Percentiles rank a stretch among this genome's conserved stretches.
phyloP scores from a whole-genome alignment of 1,139 yeast species.

The Candida tetrigidarum region DNA sequence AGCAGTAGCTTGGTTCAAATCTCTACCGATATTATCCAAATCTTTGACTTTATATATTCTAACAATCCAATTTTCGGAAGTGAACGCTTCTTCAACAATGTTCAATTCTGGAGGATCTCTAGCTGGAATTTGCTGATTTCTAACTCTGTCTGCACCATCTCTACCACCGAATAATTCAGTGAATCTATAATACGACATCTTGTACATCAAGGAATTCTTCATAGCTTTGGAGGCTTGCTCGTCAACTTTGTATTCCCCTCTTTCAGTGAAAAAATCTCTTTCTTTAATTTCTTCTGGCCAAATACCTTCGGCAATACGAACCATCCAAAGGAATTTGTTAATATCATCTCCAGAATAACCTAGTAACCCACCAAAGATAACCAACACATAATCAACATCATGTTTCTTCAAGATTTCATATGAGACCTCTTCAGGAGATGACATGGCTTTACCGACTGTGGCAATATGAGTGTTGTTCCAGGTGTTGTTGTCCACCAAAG shows the following conservation, averaged over 20 bases:
- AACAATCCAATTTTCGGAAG: slow-evolving; percentile 96
- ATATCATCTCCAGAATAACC: slow-evolving; percentile 98
- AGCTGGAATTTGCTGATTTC: slow-evolving; percentile 75
- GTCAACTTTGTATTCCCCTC: slow-evolving; percentile 91
- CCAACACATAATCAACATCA: slow-evolving; percentile 93
- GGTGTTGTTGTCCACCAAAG: slow-evolving; percentile 97
- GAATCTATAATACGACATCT: slow-evolving; percentile 90
- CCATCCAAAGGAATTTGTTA: slow-evolving; percentile 99
- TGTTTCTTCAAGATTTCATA: slow-evolving; percentile 87
- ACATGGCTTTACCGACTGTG: slow-evolving; percentile 99
- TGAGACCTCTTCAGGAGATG: slow-evolving; percentile 84
- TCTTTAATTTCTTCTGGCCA: slow-evolving; percentile 98
- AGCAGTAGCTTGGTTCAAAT: slow-evolving; percentile 51
- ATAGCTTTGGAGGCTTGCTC: slow-evolving; percentile 78
- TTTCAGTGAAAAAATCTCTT: slow-evolving; percentile 77
- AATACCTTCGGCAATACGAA: slow-evolving; percentile 96
- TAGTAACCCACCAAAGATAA: slow-evolving; percentile 91
- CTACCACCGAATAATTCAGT: slow-evolving; percentile 71
- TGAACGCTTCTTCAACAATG: slow-evolving; percentile 91
- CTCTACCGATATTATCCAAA: slow-evolving; percentile 85
- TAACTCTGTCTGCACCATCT: slow-evolving; percentile 83
- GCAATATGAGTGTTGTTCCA: slow-evolving; percentile 99
- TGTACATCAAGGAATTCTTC: slow-evolving; percentile 92
- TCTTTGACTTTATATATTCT: slow-evolving; percentile 94
- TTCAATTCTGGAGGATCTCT: slow-evolving; percentile 63